phyloP scores from a whole-genome alignment of 1,284 basidiomycete species.

The Ganoderma lingzhi region DNA sequence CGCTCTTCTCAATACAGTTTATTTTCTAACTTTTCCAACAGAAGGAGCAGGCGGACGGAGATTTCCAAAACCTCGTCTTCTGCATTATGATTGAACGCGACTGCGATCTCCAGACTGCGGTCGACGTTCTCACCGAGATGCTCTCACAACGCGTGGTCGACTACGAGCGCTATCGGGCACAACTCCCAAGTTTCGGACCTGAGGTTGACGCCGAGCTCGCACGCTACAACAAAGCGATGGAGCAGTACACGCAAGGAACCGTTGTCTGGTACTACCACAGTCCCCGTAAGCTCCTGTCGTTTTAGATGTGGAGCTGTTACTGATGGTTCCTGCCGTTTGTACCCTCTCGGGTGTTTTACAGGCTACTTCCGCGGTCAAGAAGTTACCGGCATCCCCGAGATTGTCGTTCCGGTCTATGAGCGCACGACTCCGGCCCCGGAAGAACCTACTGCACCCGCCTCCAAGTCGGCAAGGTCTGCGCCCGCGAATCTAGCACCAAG shows the following conservation, averaged over 20 bases:
- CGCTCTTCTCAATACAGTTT: too few relatives aligned
- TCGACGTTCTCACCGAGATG: conserved; percentile 53
- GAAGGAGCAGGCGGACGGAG: conserved; percentile 54
- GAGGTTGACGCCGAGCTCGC: conserved; percentile 49
- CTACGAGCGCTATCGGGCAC: conserved; percentile 47
- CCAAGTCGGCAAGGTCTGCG: not conserved
- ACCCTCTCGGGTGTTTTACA: too few relatives aligned
- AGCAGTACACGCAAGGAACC: conserved; percentile 57
- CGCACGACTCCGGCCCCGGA: conserved; percentile 5
- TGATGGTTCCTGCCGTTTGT: too few relatives aligned
- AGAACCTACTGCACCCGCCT: conserved; percentile 6
- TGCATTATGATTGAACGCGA: conserved; percentile 53
- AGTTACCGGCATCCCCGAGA: too few relatives aligned
- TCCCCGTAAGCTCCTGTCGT: conserved; percentile 44
- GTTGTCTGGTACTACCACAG: conserved; percentile 57
- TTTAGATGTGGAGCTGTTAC: not conserved
- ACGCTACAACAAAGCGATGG: conserved; percentile 49
- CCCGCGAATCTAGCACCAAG: not conserved
- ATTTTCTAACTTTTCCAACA: too few relatives aligned
- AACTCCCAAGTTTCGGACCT: conserved; percentile 52
- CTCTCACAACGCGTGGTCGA: conserved; percentile 50
- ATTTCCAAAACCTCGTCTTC: conserved; percentile 59
- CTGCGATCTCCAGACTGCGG: conserved; percentile 52
- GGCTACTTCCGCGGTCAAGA: too few relatives aligned
- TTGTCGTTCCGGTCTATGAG: too few relatives aligned